Evolutionary conservation across 805 yeast genomes (phyloP), one percentile per base, ranked within the genome.

Genomic region (Monosporozyma unispora): DNA sequence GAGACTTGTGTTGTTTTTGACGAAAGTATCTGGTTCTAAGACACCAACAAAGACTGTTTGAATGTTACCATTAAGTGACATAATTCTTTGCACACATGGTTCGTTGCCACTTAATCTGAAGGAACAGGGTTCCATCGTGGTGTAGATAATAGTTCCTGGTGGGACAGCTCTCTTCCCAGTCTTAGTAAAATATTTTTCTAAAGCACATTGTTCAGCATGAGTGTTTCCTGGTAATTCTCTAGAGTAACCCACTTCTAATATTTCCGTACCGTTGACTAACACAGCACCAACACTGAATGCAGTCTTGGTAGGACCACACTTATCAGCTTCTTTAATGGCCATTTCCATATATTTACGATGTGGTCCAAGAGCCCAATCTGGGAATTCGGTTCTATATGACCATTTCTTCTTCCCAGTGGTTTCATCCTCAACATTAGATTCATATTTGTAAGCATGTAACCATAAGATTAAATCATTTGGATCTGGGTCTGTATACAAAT

Each of bases 111-210:
- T 88, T 29, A 91, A 70, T 48, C 99, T 74, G 50, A 78, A 77
- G 4, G 95, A 82, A 63, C 99, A 91, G 1, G 99, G 99, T 62
- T 93, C 99, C 98, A 91, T 93, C 0, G 97, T 88, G 0, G 98
- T 91, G 65, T 87, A 93, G 14, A 93, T 66, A 38, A 85, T 87
- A 0, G 95, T 79, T 0, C 96, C 96, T 9, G 58, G 62, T 0
- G 97, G 96, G 1, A 88, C 72, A 3, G 68, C 69, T 3, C 56
- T 47, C 2, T 51, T 53, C 43, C 66, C 57, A 1, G 67, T 63
- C 40, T 66, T 57, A 3, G 60, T 55, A 49, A 73, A 79, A 57
- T 82, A 84, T 65, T 93, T 93, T 29, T 81, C 84, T 49, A 91
- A 63, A 0, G 96, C 96, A 70, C 95, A 84, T 63, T 91, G 96